Conservation (phyloP, 805 yeast species). For the Scheffersomyces coipomensis region DNA sequence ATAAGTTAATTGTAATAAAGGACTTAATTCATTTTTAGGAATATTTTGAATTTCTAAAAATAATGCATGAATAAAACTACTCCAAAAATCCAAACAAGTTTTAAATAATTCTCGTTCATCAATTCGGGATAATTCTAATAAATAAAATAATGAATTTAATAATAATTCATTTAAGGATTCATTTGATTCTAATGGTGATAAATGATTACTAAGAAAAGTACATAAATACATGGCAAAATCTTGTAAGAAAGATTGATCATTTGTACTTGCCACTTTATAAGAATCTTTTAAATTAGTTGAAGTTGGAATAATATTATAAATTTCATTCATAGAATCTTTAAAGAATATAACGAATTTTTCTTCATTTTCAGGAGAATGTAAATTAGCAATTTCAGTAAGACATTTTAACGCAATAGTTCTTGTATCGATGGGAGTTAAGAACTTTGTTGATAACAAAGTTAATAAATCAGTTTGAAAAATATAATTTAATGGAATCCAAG, state of each 20-base stretch:
- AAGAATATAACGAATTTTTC: conserved; percentile 67
- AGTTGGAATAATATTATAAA: conserved; percentile 68
- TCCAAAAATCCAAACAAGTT: conserved; percentile 95
- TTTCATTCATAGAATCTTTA: conserved; percentile 67
- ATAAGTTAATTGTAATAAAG: conserved; percentile 67
- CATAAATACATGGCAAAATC: conserved; percentile 92
- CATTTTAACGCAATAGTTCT: conserved; percentile 87
- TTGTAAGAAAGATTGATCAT: conserved; percentile 91
- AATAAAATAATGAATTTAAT: conserved; percentile 71
- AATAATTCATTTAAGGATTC: conserved; percentile 50
- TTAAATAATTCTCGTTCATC: conserved; percentile 96
- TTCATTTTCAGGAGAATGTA: conserved; percentile 53
- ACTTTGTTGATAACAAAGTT: conserved; percentile 69
- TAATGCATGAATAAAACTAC: conserved; percentile 75
- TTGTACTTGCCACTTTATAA: conserved; percentile 71
- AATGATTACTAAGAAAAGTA: conserved; percentile 77
- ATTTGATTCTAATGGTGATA: conserved; percentile 59
- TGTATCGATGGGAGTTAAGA: conserved; percentile 73
- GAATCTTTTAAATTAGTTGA: conserved; percentile 67
- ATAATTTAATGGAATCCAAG: conserved; percentile 91
- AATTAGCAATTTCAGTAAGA: conserved; percentile 82
- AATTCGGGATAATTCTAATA: conserved; percentile 81
- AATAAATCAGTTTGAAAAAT: conserved; percentile 86
- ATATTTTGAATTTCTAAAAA: conserved; percentile 82
- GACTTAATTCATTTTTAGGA: conserved; percentile 70